These are phyloP conservation scores for Camelina sativa DNA, from an alignment of 345 rosid species.

Conservation along the genomic window DNA sequence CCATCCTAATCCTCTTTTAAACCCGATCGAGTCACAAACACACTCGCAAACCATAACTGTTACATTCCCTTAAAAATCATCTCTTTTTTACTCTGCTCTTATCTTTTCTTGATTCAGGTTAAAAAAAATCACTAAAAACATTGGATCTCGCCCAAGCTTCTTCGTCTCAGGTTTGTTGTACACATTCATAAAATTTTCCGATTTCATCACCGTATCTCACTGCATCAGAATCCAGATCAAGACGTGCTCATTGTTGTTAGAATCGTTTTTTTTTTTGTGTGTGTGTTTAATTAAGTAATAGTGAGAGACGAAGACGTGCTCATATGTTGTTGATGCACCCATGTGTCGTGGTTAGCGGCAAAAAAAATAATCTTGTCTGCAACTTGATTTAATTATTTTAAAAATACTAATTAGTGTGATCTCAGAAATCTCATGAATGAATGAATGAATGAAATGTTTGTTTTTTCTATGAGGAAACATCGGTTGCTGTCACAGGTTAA, in stretches of 20 bases:
- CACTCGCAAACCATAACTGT: too few species aligned
- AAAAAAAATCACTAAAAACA: too few species aligned
- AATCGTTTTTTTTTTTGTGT: background rate
- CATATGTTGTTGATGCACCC: conserved; percentile 21
- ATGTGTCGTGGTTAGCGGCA: conserved; percentile 25
- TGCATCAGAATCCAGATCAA: conserved; percentile 25
- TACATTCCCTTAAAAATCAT: too few species aligned
- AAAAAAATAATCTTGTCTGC: background rate
- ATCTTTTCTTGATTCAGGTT: too few species aligned
- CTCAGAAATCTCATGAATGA: conserved; percentile 4
- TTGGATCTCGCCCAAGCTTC: too few species aligned
- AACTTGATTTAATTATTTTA: background rate
- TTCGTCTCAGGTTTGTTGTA: too few species aligned
- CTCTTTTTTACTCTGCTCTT: too few species aligned
- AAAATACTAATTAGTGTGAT: conserved; percentile 3
- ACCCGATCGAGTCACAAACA: too few species aligned
- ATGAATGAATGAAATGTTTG: conserved; percentile 43
- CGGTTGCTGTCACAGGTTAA: conserved; percentile 41
- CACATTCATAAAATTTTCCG: too few species aligned
- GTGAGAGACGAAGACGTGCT: conserved; percentile 35
- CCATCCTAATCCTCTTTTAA: too few species aligned
- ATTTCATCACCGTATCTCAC: conserved; percentile 1
- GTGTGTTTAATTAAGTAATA: conserved; percentile 9
- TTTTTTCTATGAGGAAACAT: conserved; percentile 42
- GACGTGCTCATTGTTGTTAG: conserved; percentile 41